Evolutionary conservation across 495 filamentous ascomycete genomes (phyloP).

Genomic region (Xylaria palmicola): DNA sequence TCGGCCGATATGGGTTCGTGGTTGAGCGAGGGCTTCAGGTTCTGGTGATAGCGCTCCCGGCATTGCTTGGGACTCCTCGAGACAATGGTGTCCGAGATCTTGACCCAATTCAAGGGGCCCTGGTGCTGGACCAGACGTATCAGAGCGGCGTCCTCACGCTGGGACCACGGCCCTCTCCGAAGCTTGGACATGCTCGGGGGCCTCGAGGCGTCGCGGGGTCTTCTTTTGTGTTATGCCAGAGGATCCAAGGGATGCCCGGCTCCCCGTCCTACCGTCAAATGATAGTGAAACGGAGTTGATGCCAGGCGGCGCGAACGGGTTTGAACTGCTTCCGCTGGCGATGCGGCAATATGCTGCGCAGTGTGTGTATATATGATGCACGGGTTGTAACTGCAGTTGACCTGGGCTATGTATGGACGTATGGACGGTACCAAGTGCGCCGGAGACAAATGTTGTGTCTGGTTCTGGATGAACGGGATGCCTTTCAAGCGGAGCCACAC

Average conservation of each 20-base stretch:
- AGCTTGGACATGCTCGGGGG: conserved; percentile 53
- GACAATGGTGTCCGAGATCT: conserved; percentile 73
- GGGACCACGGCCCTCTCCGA: conserved; percentile 82
- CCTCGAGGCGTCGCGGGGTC: conserved; percentile 53
- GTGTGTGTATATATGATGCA: background rate
- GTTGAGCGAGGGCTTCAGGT: conserved; percentile 87
- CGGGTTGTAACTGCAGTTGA: background rate
- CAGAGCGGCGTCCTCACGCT: conserved; percentile 72
- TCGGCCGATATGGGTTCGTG: conserved; percentile 90
- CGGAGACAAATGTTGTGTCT: background rate
- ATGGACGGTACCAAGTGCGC: background rate
- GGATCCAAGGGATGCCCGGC: background rate
- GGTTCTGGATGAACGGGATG: background rate
- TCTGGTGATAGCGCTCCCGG: conserved; percentile 92
- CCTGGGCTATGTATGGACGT: too few species aligned
- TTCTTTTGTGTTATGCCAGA: conserved; percentile 6
- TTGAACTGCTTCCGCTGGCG: background rate
- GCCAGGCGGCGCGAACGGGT: background rate
- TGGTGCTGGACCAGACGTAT: conserved; percentile 70
- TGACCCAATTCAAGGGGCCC: conserved; percentile 89
- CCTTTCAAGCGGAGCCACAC: background rate
- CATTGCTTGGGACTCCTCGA: conserved; percentile 93
- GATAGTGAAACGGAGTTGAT: background rate
- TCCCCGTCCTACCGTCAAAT: background rate
- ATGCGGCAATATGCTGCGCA: background rate